Base-by-base conservation (phyloP, 2,329 filamentous ascomycete genomes). In the Arthrobotrys sphaeroides region DNA sequence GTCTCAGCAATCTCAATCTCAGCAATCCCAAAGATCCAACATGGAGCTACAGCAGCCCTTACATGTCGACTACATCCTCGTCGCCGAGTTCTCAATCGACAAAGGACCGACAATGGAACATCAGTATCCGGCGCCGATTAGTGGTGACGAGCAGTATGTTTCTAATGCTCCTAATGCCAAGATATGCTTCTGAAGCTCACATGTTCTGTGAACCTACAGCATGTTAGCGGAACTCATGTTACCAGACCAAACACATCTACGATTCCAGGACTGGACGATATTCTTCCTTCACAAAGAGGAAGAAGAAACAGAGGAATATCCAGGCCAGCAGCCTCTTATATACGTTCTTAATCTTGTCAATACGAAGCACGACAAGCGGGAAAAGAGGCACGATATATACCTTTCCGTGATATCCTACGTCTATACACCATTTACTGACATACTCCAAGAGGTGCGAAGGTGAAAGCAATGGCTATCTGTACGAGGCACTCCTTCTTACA, bases 151-250 rank as follows among this genome's bases (percentile, higher is more conserved):
- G 84, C 91, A 96, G 79, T 80, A 73, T 74, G 78, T 72, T 66
- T 72, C 45, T 59, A 36, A 22, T 7, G 33, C 53, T 47, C 31
- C 45, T 42, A 22, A n/a, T 9, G 16, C 22, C 18, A 24, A 60
- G 28, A 24, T 42, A 43, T 45, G 22, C 7, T 12, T 47, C 9
- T 28, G 9, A 49, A 47, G 62, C 70, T 74, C 18, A 74, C 49
- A 16, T 13, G 36, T n/a, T 16, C 59, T 31, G 28, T 51, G 42
- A 74, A 24, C 24, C 9, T 67, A 55, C 60, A 80, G 79, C 80
- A 98, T 98, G 94, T 84, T 99, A 81, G 95, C 95, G 5, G 95
- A 99, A 85, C 88, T 99, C 80, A 99, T 99, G 95, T 85, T 99
- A 82, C 95, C 95, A 0, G 95, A 99, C 83, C 94, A 98, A 83